Percentiles rank a stretch among this genome's conserved stretches.
phyloP scores from a whole-genome alignment of 1,284 basidiomycete species.

The Austroboletus olivaceoglutinosus region DNA sequence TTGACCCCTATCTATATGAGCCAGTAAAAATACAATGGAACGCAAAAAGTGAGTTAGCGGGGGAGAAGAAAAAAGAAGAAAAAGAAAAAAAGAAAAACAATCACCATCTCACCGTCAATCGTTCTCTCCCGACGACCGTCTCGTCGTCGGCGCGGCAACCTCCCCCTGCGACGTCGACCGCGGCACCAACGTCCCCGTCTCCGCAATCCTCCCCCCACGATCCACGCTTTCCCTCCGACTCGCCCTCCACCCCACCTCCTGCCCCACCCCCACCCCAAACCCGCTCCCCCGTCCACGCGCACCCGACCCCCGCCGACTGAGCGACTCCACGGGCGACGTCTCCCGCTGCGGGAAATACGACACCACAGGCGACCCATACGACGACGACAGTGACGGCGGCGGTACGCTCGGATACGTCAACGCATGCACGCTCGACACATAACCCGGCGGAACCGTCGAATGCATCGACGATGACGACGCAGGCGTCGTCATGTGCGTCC shows the following conservation, averaged over 20 bases:
- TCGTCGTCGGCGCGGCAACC: constrained; percentile 25
- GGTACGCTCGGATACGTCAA: constrained; percentile 66
- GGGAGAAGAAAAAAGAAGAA: background rate
- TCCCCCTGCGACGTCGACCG: constrained; percentile 43
- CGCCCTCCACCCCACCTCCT: constrained; percentile 14
- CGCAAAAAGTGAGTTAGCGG: background rate
- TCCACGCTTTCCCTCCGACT: constrained; percentile 60
- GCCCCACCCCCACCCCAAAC: constrained; percentile 37
- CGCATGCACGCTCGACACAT: constrained; percentile 29
- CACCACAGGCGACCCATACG: constrained; percentile 60
- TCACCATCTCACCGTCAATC: background rate
- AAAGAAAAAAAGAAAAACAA: no score
- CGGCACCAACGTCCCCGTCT: constrained; percentile 55
- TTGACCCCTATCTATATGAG: background rate
- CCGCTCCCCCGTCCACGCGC: constrained; percentile 40
- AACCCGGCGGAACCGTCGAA: constrained; percentile 36
- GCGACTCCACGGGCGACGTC: constrained; percentile 49
- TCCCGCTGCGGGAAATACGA: constrained; percentile 47
- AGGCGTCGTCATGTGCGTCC: constrained; percentile 64
- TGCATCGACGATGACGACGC: constrained; percentile 57
- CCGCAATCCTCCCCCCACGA: constrained; percentile 60
- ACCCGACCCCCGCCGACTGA: constrained; percentile 51
- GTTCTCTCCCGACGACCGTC: no score
- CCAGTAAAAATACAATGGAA: background rate
- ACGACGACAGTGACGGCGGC: constrained; percentile 65